phyloP scores from a whole-genome alignment of 2,329 filamentous ascomycete genomes.

The Laburnicola sp. region DNA sequence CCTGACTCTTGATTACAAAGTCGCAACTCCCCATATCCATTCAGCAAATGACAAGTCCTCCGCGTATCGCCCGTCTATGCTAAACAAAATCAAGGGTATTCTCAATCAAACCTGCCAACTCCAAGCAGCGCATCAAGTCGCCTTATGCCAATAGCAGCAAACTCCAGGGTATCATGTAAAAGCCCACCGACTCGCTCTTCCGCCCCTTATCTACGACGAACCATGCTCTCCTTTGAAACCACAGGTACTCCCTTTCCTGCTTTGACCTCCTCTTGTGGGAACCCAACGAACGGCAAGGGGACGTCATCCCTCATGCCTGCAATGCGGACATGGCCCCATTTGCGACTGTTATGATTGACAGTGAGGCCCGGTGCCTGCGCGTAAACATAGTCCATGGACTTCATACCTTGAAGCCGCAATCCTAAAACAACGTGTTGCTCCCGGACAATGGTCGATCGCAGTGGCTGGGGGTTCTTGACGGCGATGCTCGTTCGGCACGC shows the following conservation, averaged over 20 bases:
- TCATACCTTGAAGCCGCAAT: conserved; percentile 31
- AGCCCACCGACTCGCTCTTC: no score
- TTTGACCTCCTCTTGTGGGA: conserved; percentile 10
- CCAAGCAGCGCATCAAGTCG: no score
- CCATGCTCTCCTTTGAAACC: conserved; percentile 27
- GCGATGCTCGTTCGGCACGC: conserved; percentile 28
- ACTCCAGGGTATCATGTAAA: no score
- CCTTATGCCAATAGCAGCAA: neutral
- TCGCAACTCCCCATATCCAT: no score
- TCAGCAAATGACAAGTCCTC: no score
- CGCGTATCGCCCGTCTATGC: no score
- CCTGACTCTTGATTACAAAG: no score
- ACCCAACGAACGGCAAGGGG: conserved; percentile 23
- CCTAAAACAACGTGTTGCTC: conserved; percentile 32
- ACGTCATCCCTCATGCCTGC: conserved; percentile 27
- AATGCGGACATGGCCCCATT: conserved; percentile 29
- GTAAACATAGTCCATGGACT: conserved; percentile 29
- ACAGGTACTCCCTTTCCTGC: conserved; percentile 19
- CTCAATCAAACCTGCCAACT: no score
- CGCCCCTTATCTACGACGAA: conserved; percentile 1
- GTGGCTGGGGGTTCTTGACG: conserved; percentile 8
- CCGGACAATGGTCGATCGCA: conserved; percentile 8
- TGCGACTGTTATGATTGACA: neutral
- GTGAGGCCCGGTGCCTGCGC: conserved; percentile 9
- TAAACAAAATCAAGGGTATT: no score